Base-by-base conservation (phyloP, 495 filamentous ascomycete genomes). In the Penicillium macrosclerotiorum region DNA sequence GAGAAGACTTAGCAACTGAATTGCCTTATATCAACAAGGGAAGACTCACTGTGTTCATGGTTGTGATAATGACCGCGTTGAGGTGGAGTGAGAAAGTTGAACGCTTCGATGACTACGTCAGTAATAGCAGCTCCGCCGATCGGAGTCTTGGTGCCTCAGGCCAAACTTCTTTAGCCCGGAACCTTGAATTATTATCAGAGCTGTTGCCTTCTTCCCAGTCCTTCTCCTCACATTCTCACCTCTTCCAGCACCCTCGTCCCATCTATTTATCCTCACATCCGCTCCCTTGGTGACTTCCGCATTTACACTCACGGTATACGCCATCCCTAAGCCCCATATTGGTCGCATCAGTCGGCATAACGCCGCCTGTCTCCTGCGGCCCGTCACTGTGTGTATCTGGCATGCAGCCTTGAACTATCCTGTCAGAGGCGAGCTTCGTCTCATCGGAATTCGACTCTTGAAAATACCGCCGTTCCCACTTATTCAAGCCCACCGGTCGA, bases 11-110 rank as follows among this genome's bases (percentile, higher is more conserved):
- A 56, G 42, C 18, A 35, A 32, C 12, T 24, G 1, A 35, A n/a
- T 1, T 3, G 9, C 2, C 17, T 16, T 5, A 29, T 5, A 29
- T 24, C n/a, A 8, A 18, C 1, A 16, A 11, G 5, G n/a, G n/a
- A 24, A 23, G 3, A 38, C 62, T 45, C 63, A 76, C 74, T 36
- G 74, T 75, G 51, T 77, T 78, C 74, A 77, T 76, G 42, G 14
- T 55, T 42, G 45, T 50, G 18, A 40, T 32, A 19, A 11, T 49
- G 25, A 49, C 22, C 36, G 44, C 42, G 27, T 35, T n/a, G 22
- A 45, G 20, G 45, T 33, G 38, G 54, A 53, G 33, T 47, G 31
- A 29, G 35, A 42, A 52, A 37, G 35, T 29, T 37, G 38, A 37
- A 42, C 43, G 37, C 37, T 58, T n/a, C n/a, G n/a, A n/a, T n/a